Evolutionary conservation across 2,329 filamentous ascomycete genomes (phyloP), one percentile per base, ranked within the genome.

Genomic region (Canariomyces notabilis): DNA sequence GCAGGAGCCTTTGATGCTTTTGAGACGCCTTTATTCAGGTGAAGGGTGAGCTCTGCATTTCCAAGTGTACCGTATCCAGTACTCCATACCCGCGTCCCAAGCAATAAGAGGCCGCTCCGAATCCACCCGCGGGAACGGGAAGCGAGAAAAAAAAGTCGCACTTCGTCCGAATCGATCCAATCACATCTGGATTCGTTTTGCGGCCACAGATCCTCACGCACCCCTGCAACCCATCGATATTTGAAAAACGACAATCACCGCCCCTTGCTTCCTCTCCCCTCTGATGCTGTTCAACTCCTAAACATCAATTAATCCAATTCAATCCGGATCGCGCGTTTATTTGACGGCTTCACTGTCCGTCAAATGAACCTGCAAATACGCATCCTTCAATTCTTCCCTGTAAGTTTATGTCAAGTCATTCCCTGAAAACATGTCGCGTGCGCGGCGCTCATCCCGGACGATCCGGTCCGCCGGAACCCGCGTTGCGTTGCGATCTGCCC

Each of bases 361-460:
- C 88, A 91, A 89, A 95, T 95, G 90, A 95, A 93, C 89, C 89
- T 96, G 90, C 89, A 90, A 74, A 73, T 71, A 71, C 71, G 70
- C 65, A 71, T 74, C 66, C 64, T 72, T 67, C 70, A 73, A 70
- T 77, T 73, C 74, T 75, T 76, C 68, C 74, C 74, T 74, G 84
- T 88, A 78, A 71, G 79, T 71, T 12, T n/a, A 31, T 11, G 63
- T 46, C 23, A 20, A 18, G 16, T 43, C 14, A 22, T n/a, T 26
- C 37, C 22, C 37, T 31, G 40, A 40, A 45, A 20, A 19, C 33
- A 23, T 43, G 32, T 42, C 48, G 44, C 34, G 37, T 42, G 44
- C 29, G 31, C 33, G 29, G 26, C 16, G 23, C 31, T n/a, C 26
- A 29, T 29, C 26, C 3, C 26, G 4, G 26, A 8, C 26, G 26